Percentiles rank a stretch among this genome's conserved stretches.
Evolutionary conservation across 164 flowering plant genomes (phyloP).

Genomic region (Litsea cubeba): DNA sequence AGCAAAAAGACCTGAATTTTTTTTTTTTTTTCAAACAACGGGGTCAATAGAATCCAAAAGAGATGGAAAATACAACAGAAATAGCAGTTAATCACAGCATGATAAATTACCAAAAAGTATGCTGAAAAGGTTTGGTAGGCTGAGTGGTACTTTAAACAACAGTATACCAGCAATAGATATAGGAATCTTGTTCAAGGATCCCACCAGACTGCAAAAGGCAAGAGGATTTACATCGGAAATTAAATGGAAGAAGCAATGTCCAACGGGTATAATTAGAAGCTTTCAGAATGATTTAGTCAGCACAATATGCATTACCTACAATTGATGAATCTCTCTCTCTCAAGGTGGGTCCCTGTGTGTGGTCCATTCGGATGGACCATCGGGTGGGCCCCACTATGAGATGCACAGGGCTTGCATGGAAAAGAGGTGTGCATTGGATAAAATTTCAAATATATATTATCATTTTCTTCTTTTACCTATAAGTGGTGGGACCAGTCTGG

Average conservation of each 20-base stretch:
- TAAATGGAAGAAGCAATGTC: background rate
- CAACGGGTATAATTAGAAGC: no score
- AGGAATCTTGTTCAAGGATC: slow-evolving; percentile 86
- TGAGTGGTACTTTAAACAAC: slow-evolving; percentile 65
- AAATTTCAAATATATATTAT: no score
- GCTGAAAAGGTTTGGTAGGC: slow-evolving; percentile 54
- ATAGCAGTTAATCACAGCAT: background rate
- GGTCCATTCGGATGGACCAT: background rate
- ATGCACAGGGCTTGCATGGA: background rate
- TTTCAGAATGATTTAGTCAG: no score
- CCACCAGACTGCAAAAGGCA: slow-evolving; percentile 55
- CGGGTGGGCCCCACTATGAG: no score
- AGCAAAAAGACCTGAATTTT: slow-evolving; percentile 59
- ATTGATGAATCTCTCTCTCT: no score
- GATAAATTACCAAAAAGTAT: slow-evolving; percentile 62
- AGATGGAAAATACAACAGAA: background rate
- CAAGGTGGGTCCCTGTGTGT: no score
- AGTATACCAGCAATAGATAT: slow-evolving; percentile 63
- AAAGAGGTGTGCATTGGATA: no score
- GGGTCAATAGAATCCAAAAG: background rate
- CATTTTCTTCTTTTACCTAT: slow-evolving; percentile 37
- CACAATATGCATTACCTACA: no score
- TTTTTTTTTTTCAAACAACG: background rate
- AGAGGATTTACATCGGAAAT: slow-evolving; percentile 1
- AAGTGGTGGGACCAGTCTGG: slow-evolving; percentile 82